phyloP scores from a whole-genome alignment of 2,329 filamentous ascomycete species.

The Botrytis fabae region DNA sequence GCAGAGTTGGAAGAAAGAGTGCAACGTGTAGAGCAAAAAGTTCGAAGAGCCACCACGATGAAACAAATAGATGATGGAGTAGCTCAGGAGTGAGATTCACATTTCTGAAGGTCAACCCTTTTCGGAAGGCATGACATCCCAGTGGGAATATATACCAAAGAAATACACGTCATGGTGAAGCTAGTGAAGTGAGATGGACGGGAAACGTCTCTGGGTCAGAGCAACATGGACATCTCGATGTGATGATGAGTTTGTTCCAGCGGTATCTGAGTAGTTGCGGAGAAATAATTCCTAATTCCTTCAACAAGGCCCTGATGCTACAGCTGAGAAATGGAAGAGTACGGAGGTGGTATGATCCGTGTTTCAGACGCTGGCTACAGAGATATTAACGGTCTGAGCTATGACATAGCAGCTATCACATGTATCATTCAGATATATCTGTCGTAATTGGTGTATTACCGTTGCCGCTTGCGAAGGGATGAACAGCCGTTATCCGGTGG shows the following conservation, averaged over 20 bases:
- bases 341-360: conserved; percentile 16
- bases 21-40: conserved; percentile 36
- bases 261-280: neutral
- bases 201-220: neutral
- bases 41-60: conserved; percentile 32
- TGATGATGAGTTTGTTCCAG: neutral
- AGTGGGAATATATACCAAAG: neutral
- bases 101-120: conserved; percentile 30
- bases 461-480: neutral
- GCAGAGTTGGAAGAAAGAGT: conserved; percentile 40
- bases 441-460: neutral
- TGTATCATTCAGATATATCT: neutral
- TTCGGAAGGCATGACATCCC: neutral
- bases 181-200: conserved; percentile 5
- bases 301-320: neutral
- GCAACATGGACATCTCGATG: neutral
- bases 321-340: neutral
- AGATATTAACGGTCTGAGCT: conserved; percentile 7
- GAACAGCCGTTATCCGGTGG: neutral
- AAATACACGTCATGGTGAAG: neutral
- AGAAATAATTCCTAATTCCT: neutral
- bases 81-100: conserved; percentile 25
- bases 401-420: neutral
- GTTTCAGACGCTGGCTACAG: conserved; percentile 16
- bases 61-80: conserved; percentile 32